Conservation (phyloP, 176 grass and related monocot species). For the Rhynchospora pubera region DNA sequence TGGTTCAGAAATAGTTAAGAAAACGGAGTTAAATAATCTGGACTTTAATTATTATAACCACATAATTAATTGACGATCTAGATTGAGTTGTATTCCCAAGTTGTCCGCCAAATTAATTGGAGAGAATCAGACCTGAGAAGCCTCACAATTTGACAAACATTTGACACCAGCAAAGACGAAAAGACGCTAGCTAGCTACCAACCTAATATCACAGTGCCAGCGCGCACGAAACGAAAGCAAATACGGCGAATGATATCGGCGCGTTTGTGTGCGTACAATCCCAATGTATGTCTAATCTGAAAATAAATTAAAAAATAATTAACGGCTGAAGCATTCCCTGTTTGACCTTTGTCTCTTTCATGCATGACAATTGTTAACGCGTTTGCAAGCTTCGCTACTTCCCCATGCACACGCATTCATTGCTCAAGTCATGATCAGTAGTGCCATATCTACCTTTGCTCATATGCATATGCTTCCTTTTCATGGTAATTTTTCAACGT, state of each 20-base stretch:
- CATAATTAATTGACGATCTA: background rate
- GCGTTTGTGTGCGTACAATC: background rate
- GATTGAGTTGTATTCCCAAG: background rate
- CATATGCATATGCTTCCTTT: background rate
- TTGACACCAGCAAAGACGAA: background rate
- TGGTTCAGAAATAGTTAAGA: no score
- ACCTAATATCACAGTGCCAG: background rate
- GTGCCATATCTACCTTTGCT: background rate
- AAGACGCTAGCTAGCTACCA: background rate
- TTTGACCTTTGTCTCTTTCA: constrained; percentile 14
- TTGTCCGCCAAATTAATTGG: background rate
- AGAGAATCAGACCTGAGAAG: background rate
- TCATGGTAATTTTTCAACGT: background rate
- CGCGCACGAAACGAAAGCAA: background rate
- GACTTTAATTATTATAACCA: background rate
- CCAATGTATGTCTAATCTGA: background rate
- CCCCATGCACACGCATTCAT: constrained; percentile 11
- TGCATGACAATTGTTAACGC: no score
- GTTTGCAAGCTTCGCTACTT: constrained; percentile 17
- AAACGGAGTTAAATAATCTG: background rate
- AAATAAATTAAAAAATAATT: background rate
- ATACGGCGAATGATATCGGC: background rate
- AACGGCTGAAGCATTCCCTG: background rate
- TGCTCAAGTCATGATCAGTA: constrained; percentile 8
- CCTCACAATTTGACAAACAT: background rate